Percentiles rank a stretch among this genome's conserved stretches.
These are phyloP conservation scores for Magnusiomyces sp. DNA, from an alignment of 1,139 yeast species.

Conservation along the genomic window DNA sequence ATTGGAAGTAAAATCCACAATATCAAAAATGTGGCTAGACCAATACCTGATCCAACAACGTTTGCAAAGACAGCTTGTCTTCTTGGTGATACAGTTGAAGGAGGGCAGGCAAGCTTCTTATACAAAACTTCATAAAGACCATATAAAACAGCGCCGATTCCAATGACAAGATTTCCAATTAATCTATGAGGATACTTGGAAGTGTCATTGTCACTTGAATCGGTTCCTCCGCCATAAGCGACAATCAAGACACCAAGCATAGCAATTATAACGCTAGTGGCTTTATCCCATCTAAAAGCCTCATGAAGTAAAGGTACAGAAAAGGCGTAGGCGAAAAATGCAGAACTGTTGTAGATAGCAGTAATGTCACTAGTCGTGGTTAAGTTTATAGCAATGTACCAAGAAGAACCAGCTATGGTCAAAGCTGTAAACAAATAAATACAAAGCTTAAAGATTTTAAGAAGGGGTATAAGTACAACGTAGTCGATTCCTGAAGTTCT, in stretches of 20 bases:
- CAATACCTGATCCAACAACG: conserved; percentile 49
- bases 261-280: conserved; percentile 62
- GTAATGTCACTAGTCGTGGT: conserved; percentile 83
- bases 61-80: conserved; percentile 53
- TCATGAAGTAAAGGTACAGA: conserved; percentile 68
- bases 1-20: conserved; percentile 45
- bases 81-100: conserved; percentile 47
- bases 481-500: conserved; percentile 19
- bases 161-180: conserved; percentile 64
- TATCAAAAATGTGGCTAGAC: conserved; percentile 46
- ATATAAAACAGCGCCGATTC: conserved; percentile 70
- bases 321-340: conserved; percentile 79
- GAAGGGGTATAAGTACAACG: conserved; percentile 39
- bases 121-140: conserved; percentile 83
- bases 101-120: conserved; percentile 70
- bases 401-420: conserved; percentile 70
- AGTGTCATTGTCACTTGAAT: conserved; percentile 18
- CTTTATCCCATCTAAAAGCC: conserved; percentile 54
- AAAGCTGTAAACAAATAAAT: conserved; percentile 47
- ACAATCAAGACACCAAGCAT: conserved; percentile 69
- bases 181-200: conserved; percentile 49
- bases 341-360: conserved; percentile 84
- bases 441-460: conserved; percentile 40
- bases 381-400: conserved; percentile 78
- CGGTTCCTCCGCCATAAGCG: conserved; percentile 55